Percentiles rank a stretch among this genome's conserved stretches.
Conservation (phyloP, 1,284 basidiomycete species). For the Sparassis latifolia region DNA sequence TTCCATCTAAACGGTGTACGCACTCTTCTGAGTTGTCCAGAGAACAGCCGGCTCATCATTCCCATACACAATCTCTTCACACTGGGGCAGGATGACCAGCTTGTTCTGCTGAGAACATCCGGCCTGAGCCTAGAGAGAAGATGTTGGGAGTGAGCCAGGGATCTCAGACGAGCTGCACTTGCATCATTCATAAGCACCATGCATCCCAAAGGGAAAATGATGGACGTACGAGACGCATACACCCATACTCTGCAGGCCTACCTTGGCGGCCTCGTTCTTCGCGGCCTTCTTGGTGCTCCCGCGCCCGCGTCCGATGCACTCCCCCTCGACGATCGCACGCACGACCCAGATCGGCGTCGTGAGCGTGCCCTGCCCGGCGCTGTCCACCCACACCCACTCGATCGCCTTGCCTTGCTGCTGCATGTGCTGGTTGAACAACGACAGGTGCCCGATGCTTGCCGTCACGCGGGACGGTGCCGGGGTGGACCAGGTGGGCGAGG, state of each 20-base stretch:
- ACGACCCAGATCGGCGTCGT: constrained; percentile 70
- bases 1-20: not conserved
- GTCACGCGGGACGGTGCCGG: constrained; percentile 22
- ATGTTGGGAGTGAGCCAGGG: constrained; percentile 15
- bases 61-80: constrained; percentile 25
- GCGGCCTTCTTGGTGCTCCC: constrained; percentile 73
- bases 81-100: constrained; percentile 27
- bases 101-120: constrained; percentile 20
- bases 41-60: constrained; percentile 4
- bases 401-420: constrained; percentile 49
- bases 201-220: too few relatives aligned
- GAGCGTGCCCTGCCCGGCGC: constrained; percentile 36
- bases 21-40: not conserved
- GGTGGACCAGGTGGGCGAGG: constrained; percentile 13
- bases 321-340: constrained; percentile 51
- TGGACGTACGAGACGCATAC: constrained; percentile 24
- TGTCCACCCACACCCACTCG: constrained; percentile 63
- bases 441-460: constrained; percentile 51
- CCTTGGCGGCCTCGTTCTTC: constrained; percentile 49
- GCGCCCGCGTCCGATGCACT: constrained; percentile 49
- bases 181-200: not conserved
- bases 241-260: constrained; percentile 26
- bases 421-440: constrained; percentile 69
- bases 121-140: constrained; percentile 28
- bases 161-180: constrained; percentile 15